Evolutionary conservation across 2,329 filamentous ascomycete species (phyloP).

Genomic region (Fusarium devonianum): DNA sequence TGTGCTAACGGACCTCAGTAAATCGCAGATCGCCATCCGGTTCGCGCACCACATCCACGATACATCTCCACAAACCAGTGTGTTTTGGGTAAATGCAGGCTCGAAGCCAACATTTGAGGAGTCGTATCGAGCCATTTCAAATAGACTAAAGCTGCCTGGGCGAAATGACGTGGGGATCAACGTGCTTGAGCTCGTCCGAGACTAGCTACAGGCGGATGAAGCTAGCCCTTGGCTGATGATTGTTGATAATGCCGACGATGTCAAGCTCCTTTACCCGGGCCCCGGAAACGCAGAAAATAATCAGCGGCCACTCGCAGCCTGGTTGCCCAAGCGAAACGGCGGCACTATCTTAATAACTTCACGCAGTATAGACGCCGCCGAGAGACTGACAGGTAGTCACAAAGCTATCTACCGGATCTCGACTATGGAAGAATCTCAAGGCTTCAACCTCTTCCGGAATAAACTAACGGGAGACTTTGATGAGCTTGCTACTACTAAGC

Average conservation of each 20-base stretch:
- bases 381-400: neutral
- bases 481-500: neutral
- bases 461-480: neutral
- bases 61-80: neutral
- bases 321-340: neutral
- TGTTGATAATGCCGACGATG: neutral
- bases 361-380: neutral
- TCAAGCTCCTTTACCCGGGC: neutral
- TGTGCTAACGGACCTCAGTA: neutral
- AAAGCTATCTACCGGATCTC: neutral
- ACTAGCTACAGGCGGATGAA: constrained; percentile 5
- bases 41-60: constrained; percentile 8
- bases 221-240: neutral
- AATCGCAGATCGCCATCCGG: constrained; percentile 16
- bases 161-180: constrained; percentile 3
- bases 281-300: neutral
- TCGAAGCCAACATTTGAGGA: constrained; percentile 7
- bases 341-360: neutral
- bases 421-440: neutral
- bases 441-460: neutral
- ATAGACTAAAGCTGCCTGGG: constrained; percentile 4
- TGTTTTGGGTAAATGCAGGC: constrained; percentile 15
- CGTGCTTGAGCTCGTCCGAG: constrained; percentile 8
- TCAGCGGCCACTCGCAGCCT: neutral
- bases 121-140: constrained; percentile 9